Evolutionary conservation across 2,329 filamentous ascomycete genomes (phyloP).

Genomic region (Diaporthe sp.): DNA sequence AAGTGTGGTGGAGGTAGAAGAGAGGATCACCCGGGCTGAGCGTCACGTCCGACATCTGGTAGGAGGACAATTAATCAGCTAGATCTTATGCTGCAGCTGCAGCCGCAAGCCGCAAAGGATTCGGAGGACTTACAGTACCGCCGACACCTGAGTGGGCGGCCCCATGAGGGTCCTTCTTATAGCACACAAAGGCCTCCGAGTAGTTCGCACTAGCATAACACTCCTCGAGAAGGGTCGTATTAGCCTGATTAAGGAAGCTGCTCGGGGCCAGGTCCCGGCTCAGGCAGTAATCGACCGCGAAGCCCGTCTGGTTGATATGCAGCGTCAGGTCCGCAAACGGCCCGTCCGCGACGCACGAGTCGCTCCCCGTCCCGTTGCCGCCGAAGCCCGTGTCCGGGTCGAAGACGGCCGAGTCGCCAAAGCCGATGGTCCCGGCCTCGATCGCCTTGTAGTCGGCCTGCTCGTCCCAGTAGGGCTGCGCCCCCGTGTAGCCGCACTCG

Average conservation of each 20-base stretch:
- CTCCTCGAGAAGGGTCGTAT: constrained; percentile 22
- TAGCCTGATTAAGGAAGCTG: constrained; percentile 7
- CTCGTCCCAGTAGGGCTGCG: constrained; percentile 52
- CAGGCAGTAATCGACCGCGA: constrained; percentile 8
- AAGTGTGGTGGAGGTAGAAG: constrained; percentile 33
- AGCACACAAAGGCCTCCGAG: constrained; percentile 4
- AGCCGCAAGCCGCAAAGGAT: background rate
- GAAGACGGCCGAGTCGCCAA: constrained; percentile 46
- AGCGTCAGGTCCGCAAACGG: constrained; percentile 9
- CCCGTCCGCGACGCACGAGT: constrained; percentile 48
- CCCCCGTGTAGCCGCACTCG: constrained; percentile 49
- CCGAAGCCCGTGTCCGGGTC: constrained; percentile 50
- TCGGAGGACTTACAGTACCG: background rate
- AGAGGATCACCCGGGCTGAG: constrained; percentile 28
- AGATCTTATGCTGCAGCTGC: background rate
- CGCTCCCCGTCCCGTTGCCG: constrained; percentile 44
- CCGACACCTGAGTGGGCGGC: constrained; percentile 21
- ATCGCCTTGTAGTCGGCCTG: constrained; percentile 37
- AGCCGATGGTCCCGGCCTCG: constrained; percentile 37
- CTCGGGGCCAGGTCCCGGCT: constrained; percentile 15
- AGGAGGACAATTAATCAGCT: background rate
- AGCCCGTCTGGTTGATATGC: constrained; percentile 21
- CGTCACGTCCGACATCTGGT: constrained; percentile 19
- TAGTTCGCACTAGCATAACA: constrained; percentile 26
- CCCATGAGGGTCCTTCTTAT: constrained; percentile 7